Conservation (phyloP, 176 grass and related monocot species). For the Carex littledalei region DNA sequence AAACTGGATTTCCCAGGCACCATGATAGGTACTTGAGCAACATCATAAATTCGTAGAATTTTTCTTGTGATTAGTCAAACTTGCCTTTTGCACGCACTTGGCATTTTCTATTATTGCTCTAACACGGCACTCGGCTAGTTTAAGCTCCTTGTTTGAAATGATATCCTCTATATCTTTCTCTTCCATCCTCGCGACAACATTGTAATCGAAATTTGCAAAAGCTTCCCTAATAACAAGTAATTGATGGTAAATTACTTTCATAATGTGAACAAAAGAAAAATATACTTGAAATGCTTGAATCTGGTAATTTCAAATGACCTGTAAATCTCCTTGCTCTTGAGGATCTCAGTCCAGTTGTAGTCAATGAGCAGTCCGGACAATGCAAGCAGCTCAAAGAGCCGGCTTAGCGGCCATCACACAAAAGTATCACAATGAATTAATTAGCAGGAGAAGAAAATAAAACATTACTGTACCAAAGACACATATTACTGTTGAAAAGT, state of each 20-base stretch:
- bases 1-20: not conserved
- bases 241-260: not conserved
- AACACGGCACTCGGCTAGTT: conserved; percentile 63
- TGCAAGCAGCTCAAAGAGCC: conserved; percentile 72
- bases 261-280: not conserved
- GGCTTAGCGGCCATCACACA: conserved; percentile 29
- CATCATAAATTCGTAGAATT: not conserved
- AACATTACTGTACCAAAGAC: not conserved
- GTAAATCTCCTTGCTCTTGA: conserved; percentile 75
- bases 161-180: conserved; percentile 56
- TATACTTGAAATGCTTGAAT: not conserved
- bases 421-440: not conserved
- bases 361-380: conserved; percentile 96
- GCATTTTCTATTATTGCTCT: conserved; percentile 88
- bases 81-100: conserved; percentile 75
- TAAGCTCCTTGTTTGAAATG: conserved; percentile 66
- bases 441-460: not conserved
- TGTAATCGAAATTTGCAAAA: conserved; percentile 58
- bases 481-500: not conserved
- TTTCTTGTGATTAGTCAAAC: not conserved
- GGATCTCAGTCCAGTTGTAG: conserved; percentile 93
- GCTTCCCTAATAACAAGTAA: conserved; percentile 36
- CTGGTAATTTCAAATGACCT: conserved; percentile 15
- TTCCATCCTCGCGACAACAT: conserved; percentile 54
- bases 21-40: not conserved